A percentile compares a stretch with the other conserved stretches of the same genome.
Conservation (phyloP, 78 protist genomes). For the Goniomonas avonlea region DNA sequence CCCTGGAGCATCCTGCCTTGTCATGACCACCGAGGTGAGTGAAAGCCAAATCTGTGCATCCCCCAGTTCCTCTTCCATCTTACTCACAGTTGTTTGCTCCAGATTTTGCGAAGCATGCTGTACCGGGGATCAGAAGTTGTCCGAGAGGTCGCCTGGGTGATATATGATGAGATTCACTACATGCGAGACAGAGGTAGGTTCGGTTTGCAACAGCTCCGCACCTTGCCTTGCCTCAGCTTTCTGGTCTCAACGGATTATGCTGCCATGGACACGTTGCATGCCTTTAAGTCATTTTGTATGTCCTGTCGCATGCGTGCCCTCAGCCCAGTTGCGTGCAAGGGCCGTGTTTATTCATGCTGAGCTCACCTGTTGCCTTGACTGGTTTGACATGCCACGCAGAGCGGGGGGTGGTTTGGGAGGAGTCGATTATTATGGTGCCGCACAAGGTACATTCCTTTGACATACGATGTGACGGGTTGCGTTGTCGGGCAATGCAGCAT, state of each 20-base stretch:
- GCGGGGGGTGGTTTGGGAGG: slow-evolving; percentile 91
- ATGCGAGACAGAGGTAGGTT: slow-evolving; percentile 69
- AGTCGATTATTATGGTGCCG: slow-evolving; percentile 75
- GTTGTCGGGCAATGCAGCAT: slow-evolving; percentile 27
- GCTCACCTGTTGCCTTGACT: too few species aligned
- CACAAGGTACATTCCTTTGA: slow-evolving; percentile 12
- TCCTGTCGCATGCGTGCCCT: too few species aligned
- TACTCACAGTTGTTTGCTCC: slow-evolving; percentile 4
- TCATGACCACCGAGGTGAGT: slow-evolving; percentile 70
- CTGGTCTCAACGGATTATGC: too few species aligned
- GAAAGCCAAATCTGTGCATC: too few species aligned
- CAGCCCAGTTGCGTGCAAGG: too few species aligned
- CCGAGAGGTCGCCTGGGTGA: slow-evolving; percentile 75
- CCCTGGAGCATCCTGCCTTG: slow-evolving; percentile 58
- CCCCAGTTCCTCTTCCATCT: background rate
- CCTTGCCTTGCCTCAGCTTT: too few species aligned
- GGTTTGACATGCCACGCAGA: too few species aligned
- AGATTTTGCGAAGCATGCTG: slow-evolving; percentile 91
- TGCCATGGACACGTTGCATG: too few species aligned
- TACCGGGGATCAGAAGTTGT: slow-evolving; percentile 87
- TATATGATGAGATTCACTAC: slow-evolving; percentile 88
- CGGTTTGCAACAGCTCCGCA: too few species aligned
- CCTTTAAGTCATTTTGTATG: too few species aligned
- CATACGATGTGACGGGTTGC: background rate
- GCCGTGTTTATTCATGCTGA: too few species aligned